Conservation (phyloP, 352 stramenopile genomes). For the Phytophthora chlamydospora region DNA sequence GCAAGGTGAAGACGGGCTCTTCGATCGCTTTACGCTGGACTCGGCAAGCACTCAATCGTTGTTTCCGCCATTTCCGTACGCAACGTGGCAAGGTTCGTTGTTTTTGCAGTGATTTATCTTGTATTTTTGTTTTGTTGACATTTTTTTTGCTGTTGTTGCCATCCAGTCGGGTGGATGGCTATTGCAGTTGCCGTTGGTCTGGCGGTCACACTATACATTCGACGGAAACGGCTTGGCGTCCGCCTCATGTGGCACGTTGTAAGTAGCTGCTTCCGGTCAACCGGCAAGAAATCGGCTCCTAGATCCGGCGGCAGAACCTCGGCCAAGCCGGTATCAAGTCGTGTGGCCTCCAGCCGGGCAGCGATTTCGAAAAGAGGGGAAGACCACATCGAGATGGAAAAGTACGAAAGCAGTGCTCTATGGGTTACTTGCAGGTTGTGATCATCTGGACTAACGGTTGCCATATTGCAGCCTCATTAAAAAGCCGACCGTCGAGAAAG, state of each 20-base stretch:
- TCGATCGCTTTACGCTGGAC: slow-evolving; percentile 40
- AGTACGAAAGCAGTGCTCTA: slow-evolving; percentile 21
- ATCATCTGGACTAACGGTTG: not conserved
- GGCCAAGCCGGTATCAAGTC: slow-evolving; percentile 31
- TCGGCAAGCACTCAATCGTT: slow-evolving; percentile 30
- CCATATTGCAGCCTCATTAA: slow-evolving; percentile 20
- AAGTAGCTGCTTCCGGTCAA: slow-evolving; percentile 20
- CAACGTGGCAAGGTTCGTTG: slow-evolving; percentile 60
- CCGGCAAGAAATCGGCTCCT: slow-evolving; percentile 10
- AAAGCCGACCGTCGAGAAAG: slow-evolving; percentile 9
- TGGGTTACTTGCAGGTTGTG: not conserved
- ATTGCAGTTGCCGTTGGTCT: slow-evolving; percentile 59
- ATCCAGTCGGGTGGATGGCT: slow-evolving; percentile 53
- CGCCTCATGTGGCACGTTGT: slow-evolving; percentile 27
- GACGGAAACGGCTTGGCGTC: slow-evolving; percentile 42
- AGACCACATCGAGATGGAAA: slow-evolving; percentile 49
- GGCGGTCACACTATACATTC: slow-evolving; percentile 55
- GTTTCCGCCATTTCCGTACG: slow-evolving; percentile 50
- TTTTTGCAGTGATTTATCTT: not conserved
- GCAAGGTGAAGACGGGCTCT: slow-evolving; percentile 37
- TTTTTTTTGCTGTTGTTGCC: slow-evolving; percentile 9
- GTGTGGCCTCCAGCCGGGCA: slow-evolving; percentile 26
- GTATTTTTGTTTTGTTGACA: slow-evolving; percentile 4
- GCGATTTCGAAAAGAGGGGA: slow-evolving; percentile 31
- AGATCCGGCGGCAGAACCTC: slow-evolving; percentile 14